Evolutionary conservation across 371 early-diverging fungal species (phyloP).

Genomic region (Nosema muscidifuracis): DNA sequence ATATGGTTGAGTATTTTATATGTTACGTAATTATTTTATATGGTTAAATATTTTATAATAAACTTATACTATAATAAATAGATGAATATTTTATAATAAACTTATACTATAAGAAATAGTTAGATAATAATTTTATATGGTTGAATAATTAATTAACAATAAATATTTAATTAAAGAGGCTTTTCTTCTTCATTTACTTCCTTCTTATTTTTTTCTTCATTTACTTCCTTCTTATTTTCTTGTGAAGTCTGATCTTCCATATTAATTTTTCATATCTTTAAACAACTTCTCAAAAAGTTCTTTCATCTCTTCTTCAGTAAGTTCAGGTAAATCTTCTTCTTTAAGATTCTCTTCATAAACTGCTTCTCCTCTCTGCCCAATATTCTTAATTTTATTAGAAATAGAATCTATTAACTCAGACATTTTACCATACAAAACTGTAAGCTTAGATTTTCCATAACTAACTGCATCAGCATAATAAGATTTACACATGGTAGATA

Average conservation of each 20-base stretch:
- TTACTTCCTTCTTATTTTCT: conserved; percentile 28
- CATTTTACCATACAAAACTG: neutral
- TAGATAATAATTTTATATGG: too few species aligned
- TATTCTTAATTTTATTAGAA: conserved; percentile 4
- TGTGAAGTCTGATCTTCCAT: conserved; percentile 6
- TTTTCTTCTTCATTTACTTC: too few species aligned
- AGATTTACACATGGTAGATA: neutral
- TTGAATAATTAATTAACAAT: neutral
- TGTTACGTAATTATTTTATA: too few species aligned
- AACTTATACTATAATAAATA: too few species aligned
- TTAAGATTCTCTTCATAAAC: neutral
- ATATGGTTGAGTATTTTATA: too few species aligned
- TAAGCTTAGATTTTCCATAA: neutral
- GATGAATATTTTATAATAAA: too few species aligned
- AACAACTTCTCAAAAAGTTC: conserved; percentile 37
- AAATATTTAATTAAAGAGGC: neutral
- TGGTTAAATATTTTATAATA: too few species aligned
- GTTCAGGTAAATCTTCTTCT: conserved; percentile 17
- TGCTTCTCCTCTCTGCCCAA: neutral
- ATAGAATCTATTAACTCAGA: neutral
- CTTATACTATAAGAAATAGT: too few species aligned
- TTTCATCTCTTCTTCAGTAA: conserved; percentile 29
- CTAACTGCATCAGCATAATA: neutral
- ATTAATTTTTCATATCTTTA: conserved; percentile 27
- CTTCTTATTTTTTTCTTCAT: too few species aligned